phyloP scores from a whole-genome alignment of 2,329 filamentous ascomycete species.

The Chrysoporthe austroafricana region DNA sequence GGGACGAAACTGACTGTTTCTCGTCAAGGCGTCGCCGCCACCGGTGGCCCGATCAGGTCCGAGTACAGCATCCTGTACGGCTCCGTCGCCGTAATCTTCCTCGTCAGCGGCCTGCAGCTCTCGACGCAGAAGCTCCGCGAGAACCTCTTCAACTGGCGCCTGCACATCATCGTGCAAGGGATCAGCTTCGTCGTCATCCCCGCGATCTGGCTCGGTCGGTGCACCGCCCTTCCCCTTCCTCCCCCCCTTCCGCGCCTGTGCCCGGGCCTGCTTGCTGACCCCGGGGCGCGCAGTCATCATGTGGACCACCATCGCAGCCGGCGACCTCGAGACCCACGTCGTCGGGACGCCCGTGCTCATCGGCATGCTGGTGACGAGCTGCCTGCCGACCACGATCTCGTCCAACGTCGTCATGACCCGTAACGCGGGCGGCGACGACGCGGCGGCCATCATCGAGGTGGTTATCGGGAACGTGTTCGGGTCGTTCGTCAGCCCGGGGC shows the following conservation, averaged over 20 bases:
- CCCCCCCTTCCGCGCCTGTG: no score
- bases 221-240: not conserved
- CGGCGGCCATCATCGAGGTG: conserved; percentile 68
- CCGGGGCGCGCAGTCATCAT: conserved; percentile 42
- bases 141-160: conserved; percentile 68
- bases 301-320: conserved; percentile 52
- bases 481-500: conserved; percentile 67
- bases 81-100: conserved; percentile 70
- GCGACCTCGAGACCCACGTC: conserved; percentile 53
- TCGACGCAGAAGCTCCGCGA: conserved; percentile 62
- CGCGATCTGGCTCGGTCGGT: conserved; percentile 60
- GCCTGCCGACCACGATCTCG: conserved; percentile 72
- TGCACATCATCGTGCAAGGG: conserved; percentile 69
- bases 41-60: conserved; percentile 54
- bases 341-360: conserved; percentile 69
- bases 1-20: not conserved
- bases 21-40: conserved; percentile 49
- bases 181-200: conserved; percentile 71
- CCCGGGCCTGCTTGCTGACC: conserved; percentile 27
- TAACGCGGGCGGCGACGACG: conserved; percentile 68
- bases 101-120: conserved; percentile 72
- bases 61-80: conserved; percentile 69
- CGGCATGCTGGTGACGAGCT: conserved; percentile 69
- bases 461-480: conserved; percentile 72
- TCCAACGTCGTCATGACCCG: conserved; percentile 77